These are phyloP conservation scores for Xylaria sp. DNA, from an alignment of 495 filamentous ascomycete genomes.

Conservation along the genomic window DNA sequence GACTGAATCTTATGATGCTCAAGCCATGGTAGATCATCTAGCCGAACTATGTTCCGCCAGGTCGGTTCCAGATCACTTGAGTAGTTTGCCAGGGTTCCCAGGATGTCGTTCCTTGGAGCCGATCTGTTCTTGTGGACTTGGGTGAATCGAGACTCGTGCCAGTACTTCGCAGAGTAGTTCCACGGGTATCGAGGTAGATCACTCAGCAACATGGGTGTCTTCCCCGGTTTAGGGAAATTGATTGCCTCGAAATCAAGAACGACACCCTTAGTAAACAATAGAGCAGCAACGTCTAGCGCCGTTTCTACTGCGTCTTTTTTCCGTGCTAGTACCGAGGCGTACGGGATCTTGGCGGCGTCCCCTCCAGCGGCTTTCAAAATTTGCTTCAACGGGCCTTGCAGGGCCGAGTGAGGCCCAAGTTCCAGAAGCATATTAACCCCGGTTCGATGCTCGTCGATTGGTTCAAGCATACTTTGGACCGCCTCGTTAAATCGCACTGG, in stretches of 20 bases:
- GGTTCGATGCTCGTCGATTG: constrained; percentile 40
- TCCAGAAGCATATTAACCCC: constrained; percentile 62
- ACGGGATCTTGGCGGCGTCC: constrained; percentile 48
- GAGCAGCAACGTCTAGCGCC: constrained; percentile 52
- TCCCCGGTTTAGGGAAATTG: constrained; percentile 50
- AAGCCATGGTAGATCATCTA: constrained; percentile 62
- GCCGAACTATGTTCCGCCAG: constrained; percentile 61
- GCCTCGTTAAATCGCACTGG: constrained; percentile 59
- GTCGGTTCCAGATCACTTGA: constrained; percentile 55
- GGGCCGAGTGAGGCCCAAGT: constrained; percentile 69
- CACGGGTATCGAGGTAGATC: constrained; percentile 58
- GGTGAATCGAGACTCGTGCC: constrained; percentile 61
- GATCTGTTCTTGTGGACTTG: constrained; percentile 56
- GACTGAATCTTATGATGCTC: constrained; percentile 58
- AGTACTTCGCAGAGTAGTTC: constrained; percentile 58
- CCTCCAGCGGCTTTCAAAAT: constrained; percentile 55
- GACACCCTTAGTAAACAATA: constrained; percentile 53
- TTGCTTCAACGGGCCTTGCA: constrained; percentile 66
- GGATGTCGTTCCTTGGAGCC: constrained; percentile 56
- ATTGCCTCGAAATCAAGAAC: constrained; percentile 52
- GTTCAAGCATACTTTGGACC: constrained; percentile 44
- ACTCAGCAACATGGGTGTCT: constrained; percentile 45
- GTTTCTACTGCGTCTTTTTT: constrained; percentile 53
- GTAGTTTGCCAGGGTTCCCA: constrained; percentile 57
- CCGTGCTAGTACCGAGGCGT: constrained; percentile 51